Percentiles rank a stretch among this genome's conserved stretches.
Conservation (phyloP, 192 early-diverging fungal species). For the Rhizoclosmatium sp. region DNA sequence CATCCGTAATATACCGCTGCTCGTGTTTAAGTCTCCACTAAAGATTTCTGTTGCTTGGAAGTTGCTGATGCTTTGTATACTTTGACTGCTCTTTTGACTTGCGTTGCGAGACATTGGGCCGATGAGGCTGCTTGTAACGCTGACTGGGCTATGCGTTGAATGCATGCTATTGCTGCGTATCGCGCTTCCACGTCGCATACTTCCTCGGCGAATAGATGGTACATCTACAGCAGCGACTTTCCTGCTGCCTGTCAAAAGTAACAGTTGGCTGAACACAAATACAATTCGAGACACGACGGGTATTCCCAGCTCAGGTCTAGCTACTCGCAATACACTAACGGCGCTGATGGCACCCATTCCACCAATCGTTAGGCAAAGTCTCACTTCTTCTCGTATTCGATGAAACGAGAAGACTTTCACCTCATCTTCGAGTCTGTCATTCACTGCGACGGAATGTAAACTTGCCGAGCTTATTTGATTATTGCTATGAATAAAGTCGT, state of each 20-base stretch:
- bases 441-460: background rate
- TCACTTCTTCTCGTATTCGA: constrained; percentile 4
- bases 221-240: constrained; percentile 1
- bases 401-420: background rate
- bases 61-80: too few species aligned
- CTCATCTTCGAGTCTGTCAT: background rate
- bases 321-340: background rate
- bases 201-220: background rate
- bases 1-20: too few species aligned
- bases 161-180: background rate
- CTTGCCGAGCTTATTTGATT: background rate
- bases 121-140: background rate
- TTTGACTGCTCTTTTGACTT: too few species aligned
- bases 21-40: too few species aligned
- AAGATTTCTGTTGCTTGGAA: too few species aligned
- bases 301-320: background rate
- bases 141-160: background rate
- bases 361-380: constrained; percentile 4
- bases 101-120: too few species aligned
- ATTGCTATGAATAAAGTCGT: background rate
- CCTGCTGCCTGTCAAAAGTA: background rate
- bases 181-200: background rate
- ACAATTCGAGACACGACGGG: constrained; percentile 2
- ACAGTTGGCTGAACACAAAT: constrained; percentile 12
- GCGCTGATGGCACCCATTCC: constrained; percentile 7